Conservation (phyloP, 2,329 filamentous ascomycete genomes). For the Ophiostoma sp. region DNA sequence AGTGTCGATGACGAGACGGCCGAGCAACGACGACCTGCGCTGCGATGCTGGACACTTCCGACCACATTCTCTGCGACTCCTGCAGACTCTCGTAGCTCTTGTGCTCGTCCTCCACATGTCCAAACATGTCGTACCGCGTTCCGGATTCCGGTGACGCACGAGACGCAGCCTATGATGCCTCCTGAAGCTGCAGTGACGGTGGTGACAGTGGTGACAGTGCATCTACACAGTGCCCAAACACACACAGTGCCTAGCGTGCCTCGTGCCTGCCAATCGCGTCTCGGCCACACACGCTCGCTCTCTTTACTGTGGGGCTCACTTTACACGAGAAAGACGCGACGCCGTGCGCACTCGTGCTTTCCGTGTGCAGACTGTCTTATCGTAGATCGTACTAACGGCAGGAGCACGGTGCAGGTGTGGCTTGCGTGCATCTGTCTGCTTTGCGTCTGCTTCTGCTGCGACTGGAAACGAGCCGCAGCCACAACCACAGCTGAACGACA, state of each 20-base stretch:
- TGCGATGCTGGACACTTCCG: too few species aligned
- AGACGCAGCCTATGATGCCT: not conserved
- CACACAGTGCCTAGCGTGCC: not conserved
- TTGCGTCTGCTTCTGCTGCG: not conserved
- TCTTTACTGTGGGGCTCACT: constrained; percentile 17
- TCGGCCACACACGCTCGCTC: not conserved
- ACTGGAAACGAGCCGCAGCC: not conserved
- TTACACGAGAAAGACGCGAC: constrained; percentile 26
- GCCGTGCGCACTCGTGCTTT: constrained; percentile 14
- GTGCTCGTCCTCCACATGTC: too few species aligned
- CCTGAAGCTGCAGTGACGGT: not conserved
- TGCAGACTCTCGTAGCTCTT: too few species aligned
- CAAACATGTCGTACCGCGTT: too few species aligned
- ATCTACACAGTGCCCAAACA: not conserved
- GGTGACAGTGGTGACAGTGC: not conserved
- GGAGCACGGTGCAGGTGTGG: too few species aligned
- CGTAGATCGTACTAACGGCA: not conserved
- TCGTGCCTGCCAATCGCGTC: constrained; percentile 21
- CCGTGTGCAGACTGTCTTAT: not conserved
- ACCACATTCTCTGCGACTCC: too few species aligned
- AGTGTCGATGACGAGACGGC: too few species aligned
- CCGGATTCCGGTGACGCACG: too few species aligned
- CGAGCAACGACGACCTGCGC: too few species aligned
- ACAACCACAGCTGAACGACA: not conserved
- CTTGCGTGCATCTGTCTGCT: too few species aligned